Evolutionary conservation across 495 filamentous ascomycete genomes (phyloP), one percentile per base, ranked within the genome.

Genomic region (Penicillium subrubescens): DNA sequence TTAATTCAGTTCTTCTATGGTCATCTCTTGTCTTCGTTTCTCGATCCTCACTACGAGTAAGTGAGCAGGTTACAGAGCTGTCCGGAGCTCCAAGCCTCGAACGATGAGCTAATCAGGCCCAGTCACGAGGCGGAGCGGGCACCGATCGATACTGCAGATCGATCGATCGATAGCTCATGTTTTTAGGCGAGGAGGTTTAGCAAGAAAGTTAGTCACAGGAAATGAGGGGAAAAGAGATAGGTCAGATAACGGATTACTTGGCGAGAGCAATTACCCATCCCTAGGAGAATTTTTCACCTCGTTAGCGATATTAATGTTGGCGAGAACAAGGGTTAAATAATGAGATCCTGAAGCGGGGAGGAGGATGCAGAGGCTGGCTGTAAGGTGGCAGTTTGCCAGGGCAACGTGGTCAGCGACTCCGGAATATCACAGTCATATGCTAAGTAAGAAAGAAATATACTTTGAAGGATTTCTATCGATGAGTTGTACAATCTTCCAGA

Each of bases 331-430:
- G 25, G 51, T 31, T 29, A 34, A 54, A 34, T 31, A 19, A 31
- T 54, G 5, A 54, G 2, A 14, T 34, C 27, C 15, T 3, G 51
- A 34, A n/a, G 27, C 29, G 31, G n/a, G 23, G 25, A 29, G 50
- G 17, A 53, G 7, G 29, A 10, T 31, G 51, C 51, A 54, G 51
- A 54, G 51, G 51, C 51, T 54, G 29, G 21, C 57, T 59, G 57
- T 41, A 48, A 59, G 57, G 57, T 19, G 57, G 12, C 15, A 6
- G 25, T 59, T 59, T 59, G 57, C 57, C 43, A 33, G 29, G 57
- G 57, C 57, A 59, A 59, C 57, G 57, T 46, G 39, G 7, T 33
- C 57, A 41, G 57, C 15, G 57, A 43, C 41, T 14, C 57, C 57
- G 57, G 29, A 21, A 23, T 29, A 21, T 23, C n/a, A 27, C 25